Base-by-base conservation (phyloP, 2,329 filamentous ascomycete species). In the Calonectria fujianensis region DNA sequence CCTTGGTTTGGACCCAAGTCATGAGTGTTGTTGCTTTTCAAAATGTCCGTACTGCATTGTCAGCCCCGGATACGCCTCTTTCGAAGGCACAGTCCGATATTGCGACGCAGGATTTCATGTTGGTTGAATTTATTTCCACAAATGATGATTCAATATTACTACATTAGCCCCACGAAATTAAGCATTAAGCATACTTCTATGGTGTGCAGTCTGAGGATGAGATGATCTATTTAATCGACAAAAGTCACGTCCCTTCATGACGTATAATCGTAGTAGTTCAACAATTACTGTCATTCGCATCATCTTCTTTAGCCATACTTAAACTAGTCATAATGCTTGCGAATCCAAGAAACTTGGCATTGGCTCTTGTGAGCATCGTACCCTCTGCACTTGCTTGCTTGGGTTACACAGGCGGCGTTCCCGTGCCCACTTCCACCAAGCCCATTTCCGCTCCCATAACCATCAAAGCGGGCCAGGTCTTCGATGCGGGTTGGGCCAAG, bases 401-500 rank as follows among this genome's bases (percentile, higher is more conserved):
- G 35, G 57, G 57, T 5, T 41, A 63, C 37, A 63, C 57, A 2
- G 57, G 57, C 14, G 57, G 57, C 16, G 57, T 63, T 63, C 57
- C 57, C 1, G 57, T 63, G 24, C 57, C 57, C 16, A 63, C 57
- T 2, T 63, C 57, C 2, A 27, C 14, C 24, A 63, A 63, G 37
- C 37, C 57, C 2, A 63, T 63, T 9, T 63, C 57, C 13, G 35
- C 57, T 9, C 57, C 57, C 24, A 63, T 63, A 16, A 63, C 57
- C 14, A 41, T 63, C 5, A 63, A 63, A 7, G 57, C 57, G 11
- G 57, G 57, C 11, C 57, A 63, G 24, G 57, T 63, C 3, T 63
- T 63, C 27, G 57, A 63, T 41, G 57, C 57, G 2, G 57, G 57
- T 7, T 63, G 57, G 57, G 57, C 24, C 37, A 63, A 63, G 37